Conservation (phyloP, 202 grass and related monocot species). For the Bolboschoenoplectus hybrid region DNA sequence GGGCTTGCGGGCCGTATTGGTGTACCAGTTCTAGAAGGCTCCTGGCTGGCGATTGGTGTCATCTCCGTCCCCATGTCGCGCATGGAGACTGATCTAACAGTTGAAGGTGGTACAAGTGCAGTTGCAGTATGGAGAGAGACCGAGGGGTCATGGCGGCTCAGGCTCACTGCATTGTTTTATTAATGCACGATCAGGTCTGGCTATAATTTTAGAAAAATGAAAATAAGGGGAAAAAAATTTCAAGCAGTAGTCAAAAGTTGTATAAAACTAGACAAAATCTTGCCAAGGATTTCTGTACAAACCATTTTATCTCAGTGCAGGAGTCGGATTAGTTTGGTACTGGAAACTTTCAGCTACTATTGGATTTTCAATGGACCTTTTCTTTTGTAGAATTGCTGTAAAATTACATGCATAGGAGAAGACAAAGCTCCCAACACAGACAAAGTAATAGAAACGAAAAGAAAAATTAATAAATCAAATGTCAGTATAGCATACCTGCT, state of each 20-base stretch:
- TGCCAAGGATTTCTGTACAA: neutral
- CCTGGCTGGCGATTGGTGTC: slow-evolving; percentile 94
- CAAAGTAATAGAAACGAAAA: slow-evolving; percentile 5
- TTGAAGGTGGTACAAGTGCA: slow-evolving; percentile 65
- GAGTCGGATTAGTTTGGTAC: neutral
- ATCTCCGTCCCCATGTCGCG: slow-evolving; percentile 99
- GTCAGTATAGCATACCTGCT: slow-evolving; percentile 55
- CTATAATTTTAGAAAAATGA: slow-evolving; percentile 9
- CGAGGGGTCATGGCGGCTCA: slow-evolving; percentile 63
- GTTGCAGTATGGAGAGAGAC: slow-evolving; percentile 56
- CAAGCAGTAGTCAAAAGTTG: neutral
- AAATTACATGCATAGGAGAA: neutral
- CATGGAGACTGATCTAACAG: slow-evolving; percentile 90
- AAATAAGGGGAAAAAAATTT: neutral
- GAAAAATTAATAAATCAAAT: neutral
- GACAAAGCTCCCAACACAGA: neutral
- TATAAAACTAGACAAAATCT: neutral
- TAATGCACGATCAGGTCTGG: slow-evolving; percentile 19
- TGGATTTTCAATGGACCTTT: neutral
- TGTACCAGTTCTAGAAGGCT: slow-evolving; percentile 89
- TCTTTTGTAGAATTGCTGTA: neutral
- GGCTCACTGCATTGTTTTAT: slow-evolving; percentile 59
- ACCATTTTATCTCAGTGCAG: neutral
- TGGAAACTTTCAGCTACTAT: neutral
- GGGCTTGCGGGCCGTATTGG: slow-evolving; percentile 84